Conservation (phyloP, 179 eudicot species). For the Silene coronaria region DNA sequence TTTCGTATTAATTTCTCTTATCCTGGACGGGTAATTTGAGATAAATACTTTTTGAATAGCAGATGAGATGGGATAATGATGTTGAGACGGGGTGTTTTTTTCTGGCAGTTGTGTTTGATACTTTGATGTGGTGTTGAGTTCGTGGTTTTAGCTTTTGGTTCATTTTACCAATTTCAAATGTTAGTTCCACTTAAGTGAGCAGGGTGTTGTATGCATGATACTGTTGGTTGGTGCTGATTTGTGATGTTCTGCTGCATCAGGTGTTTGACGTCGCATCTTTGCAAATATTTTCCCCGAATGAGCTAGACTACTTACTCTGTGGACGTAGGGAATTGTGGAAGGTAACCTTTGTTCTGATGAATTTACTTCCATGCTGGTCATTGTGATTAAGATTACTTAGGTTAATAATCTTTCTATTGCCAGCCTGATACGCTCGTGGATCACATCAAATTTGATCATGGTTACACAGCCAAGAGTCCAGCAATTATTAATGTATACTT, state of each 20-base stretch:
- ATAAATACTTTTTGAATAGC: no score
- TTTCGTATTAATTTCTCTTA: no score
- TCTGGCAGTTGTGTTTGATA: neutral
- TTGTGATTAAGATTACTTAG: neutral
- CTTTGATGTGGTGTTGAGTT: no score
- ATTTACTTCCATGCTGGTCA: neutral
- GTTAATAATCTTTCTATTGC: slow-evolving; percentile 21
- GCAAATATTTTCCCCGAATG: slow-evolving; percentile 77
- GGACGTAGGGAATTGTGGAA: slow-evolving; percentile 97
- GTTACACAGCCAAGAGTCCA: slow-evolving; percentile 98
- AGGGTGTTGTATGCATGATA: neutral
- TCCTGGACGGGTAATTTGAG: no score
- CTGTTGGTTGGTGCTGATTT: slow-evolving; percentile 7
- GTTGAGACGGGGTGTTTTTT: no score
- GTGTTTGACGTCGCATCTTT: slow-evolving; percentile 70
- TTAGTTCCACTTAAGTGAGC: no score
- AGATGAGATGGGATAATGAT: no score
- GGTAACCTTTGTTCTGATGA: slow-evolving; percentile 47
- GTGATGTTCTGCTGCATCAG: slow-evolving; percentile 33
- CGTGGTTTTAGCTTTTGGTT: no score
- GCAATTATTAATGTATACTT: slow-evolving; percentile 64
- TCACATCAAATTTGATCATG: slow-evolving; percentile 96
- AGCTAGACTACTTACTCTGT: slow-evolving; percentile 89
- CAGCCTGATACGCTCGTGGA: slow-evolving; percentile 88
- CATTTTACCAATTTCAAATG: neutral